Base-by-base conservation (phyloP, 352 stramenopile genomes). In the Phytophthora pisi region DNA sequence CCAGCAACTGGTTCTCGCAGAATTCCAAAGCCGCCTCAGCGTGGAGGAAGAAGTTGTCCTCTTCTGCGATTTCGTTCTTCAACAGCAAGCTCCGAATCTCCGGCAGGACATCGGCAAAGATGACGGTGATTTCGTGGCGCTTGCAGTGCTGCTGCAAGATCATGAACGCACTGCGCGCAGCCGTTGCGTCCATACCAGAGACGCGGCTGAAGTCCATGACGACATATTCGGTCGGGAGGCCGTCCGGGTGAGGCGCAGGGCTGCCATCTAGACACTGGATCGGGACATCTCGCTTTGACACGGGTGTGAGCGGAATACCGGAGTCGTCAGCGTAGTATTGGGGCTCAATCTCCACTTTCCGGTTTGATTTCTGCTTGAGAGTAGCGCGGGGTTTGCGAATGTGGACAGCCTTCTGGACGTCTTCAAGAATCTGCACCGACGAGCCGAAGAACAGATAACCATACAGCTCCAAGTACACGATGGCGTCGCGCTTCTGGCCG, bases 151-250 rank as follows among this genome's bases (percentile, higher is more conserved):
- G 84, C 71, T 89, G 82, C 38, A 95, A 60, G 51, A 93, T 93
- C 85, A 93, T 92, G 55, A 96, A 88, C 28, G 81, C 90, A 26
- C 78, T 89, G 15, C 89, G 87, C 24, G 88, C 87, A 5, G 88
- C 89, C 6, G 90, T 96, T 3, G 88, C 88, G 66, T 97, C 90
- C 84, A 97, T 96, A 31, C 89, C 90, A 16, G 89, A 93, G 31
- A 96, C 90, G 42, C 82, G 86, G 16, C 68, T 86, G 57, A 97
- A 97, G 54, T 97, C 89, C 75, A 97, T 90, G 23, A 97, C 87
- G n/a, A 97, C 74, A 57, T 88, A 94, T 67, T 92, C 75, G 1
- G 88, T 93, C 1, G 85, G 82, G n/a, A 93, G 50, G 2, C 81
- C 82, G 11, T 89, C 68, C 0, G 71, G 63, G 45, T 83, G 80